These are phyloP conservation scores for Candida fluviatilis DNA, from an alignment of 805 yeast genomes.

Conservation along the genomic window DNA sequence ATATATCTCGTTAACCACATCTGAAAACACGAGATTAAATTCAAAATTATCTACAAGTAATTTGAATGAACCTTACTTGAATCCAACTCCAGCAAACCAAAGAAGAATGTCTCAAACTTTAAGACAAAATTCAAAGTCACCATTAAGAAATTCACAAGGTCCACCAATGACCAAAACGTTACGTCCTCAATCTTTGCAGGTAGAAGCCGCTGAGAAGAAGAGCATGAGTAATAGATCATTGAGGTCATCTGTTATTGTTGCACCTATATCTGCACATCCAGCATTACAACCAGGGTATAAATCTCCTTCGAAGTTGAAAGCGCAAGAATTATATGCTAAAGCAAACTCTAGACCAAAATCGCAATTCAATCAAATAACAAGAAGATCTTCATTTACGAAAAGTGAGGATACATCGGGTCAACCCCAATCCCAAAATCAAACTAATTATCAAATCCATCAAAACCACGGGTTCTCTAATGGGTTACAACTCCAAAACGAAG, in stretches of 20 bases:
- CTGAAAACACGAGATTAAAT: slow-evolving; percentile 73
- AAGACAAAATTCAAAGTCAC: background rate
- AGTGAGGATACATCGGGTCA: slow-evolving; percentile 19
- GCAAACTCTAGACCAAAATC: slow-evolving; percentile 43
- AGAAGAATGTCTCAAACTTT: slow-evolving; percentile 12
- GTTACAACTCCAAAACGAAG: slow-evolving; percentile 1
- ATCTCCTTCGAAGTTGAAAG: slow-evolving; percentile 38
- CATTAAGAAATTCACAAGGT: slow-evolving; percentile 2
- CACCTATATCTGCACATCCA: slow-evolving; percentile 39
- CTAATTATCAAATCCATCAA: slow-evolving; percentile 1
- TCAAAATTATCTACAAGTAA: slow-evolving; percentile 50
- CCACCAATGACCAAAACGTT: slow-evolving; percentile 18
- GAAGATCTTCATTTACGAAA: slow-evolving; percentile 58
- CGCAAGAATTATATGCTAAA: slow-evolving; percentile 52
- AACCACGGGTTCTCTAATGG: background rate
- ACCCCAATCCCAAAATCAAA: background rate
- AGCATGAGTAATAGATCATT: slow-evolving; percentile 30
- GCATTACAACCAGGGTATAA: slow-evolving; percentile 32
- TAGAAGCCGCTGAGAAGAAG: slow-evolving; percentile 5
- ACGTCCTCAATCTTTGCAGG: slow-evolving; percentile 30
- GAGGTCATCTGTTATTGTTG: slow-evolving; percentile 23
- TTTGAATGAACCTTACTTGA: slow-evolving; percentile 19
- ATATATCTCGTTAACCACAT: slow-evolving; percentile 66
- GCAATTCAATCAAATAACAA: slow-evolving; percentile 35
- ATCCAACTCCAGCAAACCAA: slow-evolving; percentile 6